Conservation (phyloP, 2,329 filamentous ascomycete genomes). For the Pseudocercospora vitis region DNA sequence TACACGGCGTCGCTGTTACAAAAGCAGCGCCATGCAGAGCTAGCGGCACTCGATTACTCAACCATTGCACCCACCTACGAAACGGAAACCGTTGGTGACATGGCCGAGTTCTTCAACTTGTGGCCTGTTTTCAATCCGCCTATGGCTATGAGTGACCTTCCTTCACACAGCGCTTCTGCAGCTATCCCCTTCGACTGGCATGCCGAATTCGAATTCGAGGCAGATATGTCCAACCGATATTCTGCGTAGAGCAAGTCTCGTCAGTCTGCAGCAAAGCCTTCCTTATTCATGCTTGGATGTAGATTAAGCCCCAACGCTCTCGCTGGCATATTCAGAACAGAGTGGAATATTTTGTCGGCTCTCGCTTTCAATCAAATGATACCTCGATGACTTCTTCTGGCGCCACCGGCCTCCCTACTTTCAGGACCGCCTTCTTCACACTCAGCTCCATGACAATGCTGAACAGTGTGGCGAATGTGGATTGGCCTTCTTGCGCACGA, state of each 20-base stretch:
- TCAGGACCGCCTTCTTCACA: conserved; percentile 30
- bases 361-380: neutral
- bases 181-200: conserved; percentile 1
- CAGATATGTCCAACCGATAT: neutral
- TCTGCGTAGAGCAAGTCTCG: neutral
- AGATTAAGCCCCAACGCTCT: too few relatives aligned
- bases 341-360: too few relatives aligned
- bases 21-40: neutral
- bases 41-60: neutral
- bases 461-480: conserved; percentile 36
- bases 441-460: conserved; percentile 42
- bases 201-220: conserved; percentile 3
- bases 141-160: neutral
- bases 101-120: neutral
- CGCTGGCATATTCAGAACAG: too few relatives aligned
- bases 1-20: neutral
- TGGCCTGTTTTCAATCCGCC: conserved; percentile 1
- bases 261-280: neutral
- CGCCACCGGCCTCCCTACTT: conserved; percentile 34
- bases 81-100: neutral
- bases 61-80: neutral
- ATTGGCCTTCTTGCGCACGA: conserved; percentile 27
- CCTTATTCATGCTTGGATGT: too few relatives aligned
- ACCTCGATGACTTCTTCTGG: conserved; percentile 29
- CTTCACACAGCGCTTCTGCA: neutral